Conservation (phyloP, 176 grass and related monocot genomes). For the Bothriochloa decipiens region DNA sequence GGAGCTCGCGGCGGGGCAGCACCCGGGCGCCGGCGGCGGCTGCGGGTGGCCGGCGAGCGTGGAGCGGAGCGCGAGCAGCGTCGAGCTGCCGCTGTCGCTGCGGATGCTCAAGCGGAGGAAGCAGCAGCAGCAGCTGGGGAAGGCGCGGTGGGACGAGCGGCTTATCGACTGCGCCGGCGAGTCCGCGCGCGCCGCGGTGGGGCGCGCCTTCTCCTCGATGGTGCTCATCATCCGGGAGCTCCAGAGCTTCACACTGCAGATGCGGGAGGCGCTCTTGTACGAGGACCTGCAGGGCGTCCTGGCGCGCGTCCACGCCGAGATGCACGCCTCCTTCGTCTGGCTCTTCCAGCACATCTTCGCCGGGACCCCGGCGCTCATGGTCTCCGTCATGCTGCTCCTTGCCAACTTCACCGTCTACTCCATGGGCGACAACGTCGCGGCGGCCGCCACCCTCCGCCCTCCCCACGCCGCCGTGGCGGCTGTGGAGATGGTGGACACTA, state of each 20-base stretch:
- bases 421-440: slow-evolving; percentile 52
- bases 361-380: slow-evolving; percentile 87
- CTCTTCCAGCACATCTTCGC: slow-evolving; percentile 98
- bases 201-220: slow-evolving; percentile 90
- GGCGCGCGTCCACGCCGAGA: slow-evolving; percentile 68
- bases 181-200: slow-evolving; percentile 59
- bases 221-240: slow-evolving; percentile 97
- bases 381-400: slow-evolving; percentile 94
- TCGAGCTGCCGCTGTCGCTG: slow-evolving; percentile 74
- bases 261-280: slow-evolving; percentile 62
- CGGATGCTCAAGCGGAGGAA: slow-evolving; percentile 88
- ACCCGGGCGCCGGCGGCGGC: slow-evolving; percentile 22
- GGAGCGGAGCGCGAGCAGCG: slow-evolving; percentile 66
- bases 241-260: slow-evolving; percentile 84
- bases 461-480: slow-evolving; percentile 10
- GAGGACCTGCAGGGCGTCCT: slow-evolving; percentile 75
- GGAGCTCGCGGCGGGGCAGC: slow-evolving; percentile 57
- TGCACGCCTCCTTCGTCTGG: slow-evolving; percentile 97
- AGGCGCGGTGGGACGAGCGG: slow-evolving; percentile 49
- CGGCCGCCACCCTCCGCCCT: slow-evolving; percentile 44
- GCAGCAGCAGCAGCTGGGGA: slow-evolving; percentile 39
- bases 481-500: slow-evolving; percentile 46
- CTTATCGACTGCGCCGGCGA: slow-evolving; percentile 54
- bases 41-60: slow-evolving; percentile 62
- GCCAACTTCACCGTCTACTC: slow-evolving; percentile 97